These are phyloP conservation scores for Rehmannia glutinosa DNA, from an alignment of 257 asterid genomes.

Conservation along the genomic window DNA sequence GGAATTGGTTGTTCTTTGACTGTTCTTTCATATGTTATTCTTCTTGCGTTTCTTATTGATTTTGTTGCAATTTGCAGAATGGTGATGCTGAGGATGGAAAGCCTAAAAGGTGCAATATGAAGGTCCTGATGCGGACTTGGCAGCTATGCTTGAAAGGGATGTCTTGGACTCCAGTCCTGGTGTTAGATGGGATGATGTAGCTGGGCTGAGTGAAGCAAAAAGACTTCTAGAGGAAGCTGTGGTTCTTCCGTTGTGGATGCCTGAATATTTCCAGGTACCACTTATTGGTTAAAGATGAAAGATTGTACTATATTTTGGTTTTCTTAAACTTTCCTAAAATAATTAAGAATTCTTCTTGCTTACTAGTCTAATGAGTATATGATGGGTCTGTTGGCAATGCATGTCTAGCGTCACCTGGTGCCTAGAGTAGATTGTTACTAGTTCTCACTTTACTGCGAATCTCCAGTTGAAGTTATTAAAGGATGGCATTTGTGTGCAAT, in stretches of 20 bases:
- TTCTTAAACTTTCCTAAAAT: background rate
- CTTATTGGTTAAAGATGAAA: slow-evolving; percentile 17
- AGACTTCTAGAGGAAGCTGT: slow-evolving; percentile 99
- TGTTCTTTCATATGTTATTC: background rate
- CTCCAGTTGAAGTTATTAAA: background rate
- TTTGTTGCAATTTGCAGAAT: slow-evolving; percentile 39
- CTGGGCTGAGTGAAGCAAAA: slow-evolving; percentile 95
- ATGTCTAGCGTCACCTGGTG: background rate
- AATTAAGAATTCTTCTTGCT: background rate
- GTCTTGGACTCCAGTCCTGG: slow-evolving; percentile 93
- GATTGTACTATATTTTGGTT: background rate
- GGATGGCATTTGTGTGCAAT: background rate
- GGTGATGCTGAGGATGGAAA: slow-evolving; percentile 92
- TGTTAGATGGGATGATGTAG: slow-evolving; percentile 98
- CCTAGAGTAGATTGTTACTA: background rate
- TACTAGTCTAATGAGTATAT: background rate
- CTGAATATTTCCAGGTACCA: slow-evolving; percentile 96
- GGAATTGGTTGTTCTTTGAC: background rate
- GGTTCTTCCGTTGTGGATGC: slow-evolving; percentile 99
- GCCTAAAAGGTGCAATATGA: slow-evolving; percentile 78
- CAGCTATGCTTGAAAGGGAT: slow-evolving; percentile 99
- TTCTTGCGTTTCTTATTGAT: slow-evolving; percentile 11
- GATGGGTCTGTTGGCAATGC: background rate
- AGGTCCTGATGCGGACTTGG: slow-evolving; percentile 97
- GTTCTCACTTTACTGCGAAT: slow-evolving; percentile 2